phyloP scores from a whole-genome alignment of 1,284 basidiomycete genomes.

The Tilletia caries region DNA sequence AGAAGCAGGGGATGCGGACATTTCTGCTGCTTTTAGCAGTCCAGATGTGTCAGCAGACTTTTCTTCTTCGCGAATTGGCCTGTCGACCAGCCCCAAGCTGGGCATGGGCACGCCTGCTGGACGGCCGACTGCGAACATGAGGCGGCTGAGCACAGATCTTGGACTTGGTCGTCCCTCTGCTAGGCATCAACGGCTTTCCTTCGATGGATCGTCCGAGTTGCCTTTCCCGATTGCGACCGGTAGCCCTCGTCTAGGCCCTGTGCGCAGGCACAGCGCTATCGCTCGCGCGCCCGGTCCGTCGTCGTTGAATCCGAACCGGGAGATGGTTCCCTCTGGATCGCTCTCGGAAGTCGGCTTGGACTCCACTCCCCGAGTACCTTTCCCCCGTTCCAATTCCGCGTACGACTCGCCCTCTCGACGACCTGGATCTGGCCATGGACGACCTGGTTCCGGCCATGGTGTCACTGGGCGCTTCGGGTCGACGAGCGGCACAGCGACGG shows the following conservation, averaged over 20 bases:
- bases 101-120: conserved; percentile 22
- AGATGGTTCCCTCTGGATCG: conserved; percentile 24
- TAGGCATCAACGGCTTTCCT: neutral
- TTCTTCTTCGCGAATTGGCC: conserved; percentile 1
- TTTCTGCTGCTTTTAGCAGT: neutral
- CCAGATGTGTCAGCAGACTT: conserved; percentile 3
- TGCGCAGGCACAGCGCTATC: conserved; percentile 33
- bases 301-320: conserved; percentile 39
- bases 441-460: too few species aligned
- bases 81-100: neutral
- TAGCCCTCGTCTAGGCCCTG: conserved; percentile 30
- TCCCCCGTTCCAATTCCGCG: conserved; percentile 27
- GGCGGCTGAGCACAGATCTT: conserved; percentile 43
- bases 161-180: conserved; percentile 23
- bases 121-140: conserved; percentile 24
- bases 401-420: conserved; percentile 34
- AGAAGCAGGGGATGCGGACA: conserved; percentile 23
- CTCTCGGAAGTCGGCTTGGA: conserved; percentile 17
- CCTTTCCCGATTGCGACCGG: neutral
- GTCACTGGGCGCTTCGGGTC: neutral
- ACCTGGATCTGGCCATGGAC: too few species aligned
- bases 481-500: neutral
- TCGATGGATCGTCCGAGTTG: neutral
- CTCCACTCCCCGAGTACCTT: conserved; percentile 27
- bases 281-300: conserved; percentile 35